Evolutionary conservation across 768 basidiomycete species (phyloP), one percentile per base, ranked within the genome.

Genomic region (Zangia roseola): DNA sequence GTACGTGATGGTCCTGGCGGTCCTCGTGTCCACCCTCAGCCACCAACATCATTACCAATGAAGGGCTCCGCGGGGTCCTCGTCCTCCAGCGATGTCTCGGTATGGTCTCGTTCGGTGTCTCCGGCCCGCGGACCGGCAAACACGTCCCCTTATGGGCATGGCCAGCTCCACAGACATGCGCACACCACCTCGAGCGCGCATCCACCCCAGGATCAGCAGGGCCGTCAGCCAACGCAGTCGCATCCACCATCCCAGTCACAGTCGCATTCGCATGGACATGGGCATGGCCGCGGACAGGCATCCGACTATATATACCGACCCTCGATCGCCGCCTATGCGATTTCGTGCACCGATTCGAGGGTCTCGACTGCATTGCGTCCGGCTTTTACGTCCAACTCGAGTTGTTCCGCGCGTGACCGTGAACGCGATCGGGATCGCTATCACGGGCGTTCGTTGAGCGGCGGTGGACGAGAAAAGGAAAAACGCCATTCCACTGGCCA

Each of bases 301-400:
- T 49, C 64, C 10, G 64, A 63, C 9, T 64, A 45, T 16, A 59
- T 67, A 3, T 67, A 67, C 43, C 59, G 55, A 38, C 67, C 65
- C 3, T 67, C 67, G 16, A 62, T 67, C 14, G 47, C 65, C 2
- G 65, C 67, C 3, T 67, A 67, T 45, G 65, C 65, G 9, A 54
- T 67, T 20, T 67, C 65, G 9, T 67, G 65, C 10, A 67, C 65
- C 7, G 65, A 67, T 53, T 56, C 64, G 17, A 55, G 58, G 56
- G 65, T 69, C n/a, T 69, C 67, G 45, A 67, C 65, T 2, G 67
- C 67, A 5, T 48, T 69, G 40, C 63, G 65, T 6, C 65, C 65
- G 23, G 65, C 65, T 26, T 67, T 67, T 58, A 61, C 67, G 42
- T 61, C 61, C 43, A 52, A n/a, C 6, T 49, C 56, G 41, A 56